Percentiles rank a stretch among this genome's conserved stretches.
These are phyloP conservation scores for Dendrothele bispora DNA, from an alignment of 768 basidiomycete genomes.

Conservation along the genomic window DNA sequence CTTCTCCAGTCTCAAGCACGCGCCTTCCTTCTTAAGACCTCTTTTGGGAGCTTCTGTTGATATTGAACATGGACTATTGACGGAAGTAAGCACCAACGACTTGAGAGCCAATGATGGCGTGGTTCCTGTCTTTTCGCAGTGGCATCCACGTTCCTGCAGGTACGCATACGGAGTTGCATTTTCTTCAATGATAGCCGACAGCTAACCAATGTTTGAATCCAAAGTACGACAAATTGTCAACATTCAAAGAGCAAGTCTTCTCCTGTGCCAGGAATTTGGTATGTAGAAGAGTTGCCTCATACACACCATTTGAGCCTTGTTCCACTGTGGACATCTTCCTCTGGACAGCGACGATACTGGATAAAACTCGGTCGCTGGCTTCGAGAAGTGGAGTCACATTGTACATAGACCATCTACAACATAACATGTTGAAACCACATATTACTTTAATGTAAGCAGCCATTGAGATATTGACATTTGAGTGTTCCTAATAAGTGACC, in stretches of 20 bases:
- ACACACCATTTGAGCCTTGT: conserved; percentile 39
- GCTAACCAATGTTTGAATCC: neutral
- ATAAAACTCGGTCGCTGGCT: conserved; percentile 36
- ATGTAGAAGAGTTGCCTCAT: conserved; percentile 33
- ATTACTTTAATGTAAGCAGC: neutral
- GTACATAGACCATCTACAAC: neutral
- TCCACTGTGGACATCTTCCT: conserved; percentile 35
- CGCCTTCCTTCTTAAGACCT: conserved; percentile 29
- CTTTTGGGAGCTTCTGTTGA: neutral
- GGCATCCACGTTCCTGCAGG: conserved; percentile 48
- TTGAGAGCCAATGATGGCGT: conserved; percentile 48
- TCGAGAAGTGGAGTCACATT: conserved; percentile 31
- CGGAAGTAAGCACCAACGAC: conserved; percentile 23
- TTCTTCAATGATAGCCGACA: neutral
- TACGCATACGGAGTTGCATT: conserved; percentile 16
- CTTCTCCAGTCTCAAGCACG: conserved; percentile 32
- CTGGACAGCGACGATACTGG: conserved; percentile 41
- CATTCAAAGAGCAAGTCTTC: neutral
- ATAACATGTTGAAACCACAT: neutral
- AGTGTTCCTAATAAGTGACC: conserved; percentile 6
- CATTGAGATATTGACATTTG: conserved; percentile 3
- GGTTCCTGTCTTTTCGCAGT: conserved; percentile 50
- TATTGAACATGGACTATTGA: neutral
- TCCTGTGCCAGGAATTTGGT: conserved; percentile 40
- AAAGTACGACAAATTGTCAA: conserved; percentile 8